Evolutionary conservation across 345 rosid species (phyloP).

Genomic region (Cardiospermum halicacabum): DNA sequence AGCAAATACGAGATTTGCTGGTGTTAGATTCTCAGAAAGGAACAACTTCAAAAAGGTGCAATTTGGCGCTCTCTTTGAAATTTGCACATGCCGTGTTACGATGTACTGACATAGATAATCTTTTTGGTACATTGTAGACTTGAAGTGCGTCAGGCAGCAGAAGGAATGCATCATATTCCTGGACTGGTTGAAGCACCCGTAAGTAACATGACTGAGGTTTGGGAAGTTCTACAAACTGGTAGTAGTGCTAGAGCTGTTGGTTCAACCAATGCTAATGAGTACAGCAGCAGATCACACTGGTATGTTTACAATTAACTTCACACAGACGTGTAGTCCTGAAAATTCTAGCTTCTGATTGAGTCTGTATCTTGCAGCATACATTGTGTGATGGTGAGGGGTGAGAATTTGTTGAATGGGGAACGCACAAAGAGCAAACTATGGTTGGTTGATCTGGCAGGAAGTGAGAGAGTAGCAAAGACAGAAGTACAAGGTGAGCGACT

Average conservation of each 20-base stretch:
- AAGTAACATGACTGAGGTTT: conserved; percentile 70
- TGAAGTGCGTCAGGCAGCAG: conserved; percentile 73
- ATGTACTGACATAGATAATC: neutral
- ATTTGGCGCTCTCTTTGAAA: conserved; percentile 1
- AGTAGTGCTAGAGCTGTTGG: conserved; percentile 89
- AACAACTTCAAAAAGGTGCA: conserved; percentile 59
- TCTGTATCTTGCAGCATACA: conserved; percentile 50
- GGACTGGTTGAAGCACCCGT: conserved; percentile 88
- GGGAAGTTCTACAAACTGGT: conserved; percentile 91
- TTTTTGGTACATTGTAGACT: conserved; percentile 40
- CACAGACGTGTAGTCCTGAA: neutral
- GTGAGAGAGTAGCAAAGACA: conserved; percentile 91
- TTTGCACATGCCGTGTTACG: neutral
- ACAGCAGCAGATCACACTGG: conserved; percentile 99
- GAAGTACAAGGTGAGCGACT: conserved; percentile 93
- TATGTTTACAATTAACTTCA: conserved; percentile 20
- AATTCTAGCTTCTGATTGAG: neutral
- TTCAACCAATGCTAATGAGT: conserved; percentile 86
- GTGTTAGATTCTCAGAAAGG: conserved; percentile 53
- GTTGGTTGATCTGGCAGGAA: conserved; percentile 99
- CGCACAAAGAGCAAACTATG: conserved; percentile 91
- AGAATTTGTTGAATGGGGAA: conserved; percentile 81
- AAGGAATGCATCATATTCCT: conserved; percentile 82
- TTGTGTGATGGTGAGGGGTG: conserved; percentile 87
- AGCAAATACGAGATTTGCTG: conserved; percentile 85